Conservation (phyloP, 179 eudicot genomes). For the Beta corolliflora region DNA sequence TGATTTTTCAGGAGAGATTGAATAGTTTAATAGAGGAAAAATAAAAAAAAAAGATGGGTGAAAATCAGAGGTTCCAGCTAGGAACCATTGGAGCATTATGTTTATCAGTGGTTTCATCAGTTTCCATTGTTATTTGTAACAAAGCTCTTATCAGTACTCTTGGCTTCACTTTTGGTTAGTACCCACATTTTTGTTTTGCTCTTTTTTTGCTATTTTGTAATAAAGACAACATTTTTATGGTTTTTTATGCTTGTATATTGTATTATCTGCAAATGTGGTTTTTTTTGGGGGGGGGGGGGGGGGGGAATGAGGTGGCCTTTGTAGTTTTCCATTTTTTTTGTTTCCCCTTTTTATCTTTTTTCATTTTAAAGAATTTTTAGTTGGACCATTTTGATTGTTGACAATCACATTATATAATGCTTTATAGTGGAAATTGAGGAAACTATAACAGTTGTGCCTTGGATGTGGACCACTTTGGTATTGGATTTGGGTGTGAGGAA, state of each 20-base stretch:
- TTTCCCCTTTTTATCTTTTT: too few species aligned
- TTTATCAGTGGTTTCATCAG: slow-evolving; percentile 68
- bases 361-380: not conserved
- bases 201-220: too few species aligned
- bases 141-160: slow-evolving; percentile 72
- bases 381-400: not conserved
- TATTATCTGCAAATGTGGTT: not conserved
- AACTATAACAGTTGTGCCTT: not conserved
- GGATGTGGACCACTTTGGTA: slow-evolving; percentile 6
- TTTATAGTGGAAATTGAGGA: not conserved
- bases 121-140: slow-evolving; percentile 71
- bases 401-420: not conserved
- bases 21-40: not conserved
- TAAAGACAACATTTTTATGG: not conserved
- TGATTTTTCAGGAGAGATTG: not conserved
- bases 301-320: not conserved
- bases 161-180: slow-evolving; percentile 67
- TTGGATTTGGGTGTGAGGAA: not conserved
- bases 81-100: slow-evolving; percentile 67
- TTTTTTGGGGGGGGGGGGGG: too few species aligned
- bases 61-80: slow-evolving; percentile 58
- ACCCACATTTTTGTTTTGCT: not conserved
- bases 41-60: slow-evolving; percentile 43
- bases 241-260: not conserved
- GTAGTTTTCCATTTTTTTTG: not conserved